A percentile compares a stretch with the other conserved stretches of the same genome.
These are phyloP conservation scores for Camellia lanceoleosa DNA, from an alignment of 148 eudicot genomes.

Conservation along the genomic window DNA sequence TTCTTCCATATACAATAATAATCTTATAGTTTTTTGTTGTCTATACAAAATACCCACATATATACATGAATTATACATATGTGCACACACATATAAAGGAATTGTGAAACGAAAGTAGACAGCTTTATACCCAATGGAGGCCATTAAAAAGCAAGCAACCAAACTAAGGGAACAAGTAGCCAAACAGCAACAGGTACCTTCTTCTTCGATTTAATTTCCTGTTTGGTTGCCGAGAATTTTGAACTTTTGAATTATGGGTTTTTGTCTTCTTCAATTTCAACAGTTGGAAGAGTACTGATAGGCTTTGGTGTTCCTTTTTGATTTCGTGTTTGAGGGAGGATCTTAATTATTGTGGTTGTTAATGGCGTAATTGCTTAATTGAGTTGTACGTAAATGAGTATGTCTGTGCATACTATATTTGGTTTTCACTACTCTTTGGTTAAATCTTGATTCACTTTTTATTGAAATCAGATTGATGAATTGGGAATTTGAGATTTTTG, in stretches of 20 bases:
- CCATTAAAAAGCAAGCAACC: conserved; percentile 80
- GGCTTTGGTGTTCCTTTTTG: not conserved
- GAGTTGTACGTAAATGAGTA: not conserved
- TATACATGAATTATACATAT: too few species aligned
- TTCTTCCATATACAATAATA: too few species aligned
- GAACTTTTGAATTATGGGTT: not conserved
- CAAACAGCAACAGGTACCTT: conserved; percentile 79
- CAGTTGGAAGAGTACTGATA: too few species aligned
- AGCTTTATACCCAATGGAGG: conserved; percentile 46
- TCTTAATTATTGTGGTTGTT: not conserved
- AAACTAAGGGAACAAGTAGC: conserved; percentile 83
- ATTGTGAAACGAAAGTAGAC: not conserved
- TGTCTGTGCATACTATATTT: not conserved
- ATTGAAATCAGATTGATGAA: not conserved
- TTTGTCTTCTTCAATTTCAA: too few species aligned
- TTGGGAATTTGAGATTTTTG: not conserved
- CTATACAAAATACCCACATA: too few species aligned
- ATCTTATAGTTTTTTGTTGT: too few species aligned
- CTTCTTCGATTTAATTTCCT: not conserved
- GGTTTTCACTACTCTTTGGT: not conserved
- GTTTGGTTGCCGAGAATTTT: not conserved
- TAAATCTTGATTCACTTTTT: not conserved
- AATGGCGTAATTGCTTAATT: not conserved
- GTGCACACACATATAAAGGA: not conserved
- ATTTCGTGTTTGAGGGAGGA: not conserved